Conservation (phyloP, 2,329 filamentous ascomycete species). For the Phialocephala subalpina region DNA sequence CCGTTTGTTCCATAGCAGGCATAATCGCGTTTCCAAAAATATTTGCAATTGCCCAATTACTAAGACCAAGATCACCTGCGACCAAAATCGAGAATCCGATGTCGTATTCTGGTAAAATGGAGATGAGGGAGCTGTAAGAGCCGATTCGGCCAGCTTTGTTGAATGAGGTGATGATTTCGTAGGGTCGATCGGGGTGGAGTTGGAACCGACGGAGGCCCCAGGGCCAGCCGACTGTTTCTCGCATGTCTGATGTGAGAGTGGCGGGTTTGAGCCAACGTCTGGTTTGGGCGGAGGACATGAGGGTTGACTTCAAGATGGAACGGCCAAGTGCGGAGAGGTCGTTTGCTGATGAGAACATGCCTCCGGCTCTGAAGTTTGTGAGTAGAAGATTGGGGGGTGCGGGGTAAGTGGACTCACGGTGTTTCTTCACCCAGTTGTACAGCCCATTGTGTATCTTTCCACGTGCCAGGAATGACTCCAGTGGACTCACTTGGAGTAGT, state of each 20-base stretch:
- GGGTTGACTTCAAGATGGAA: constrained; percentile 35
- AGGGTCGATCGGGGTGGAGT: constrained; percentile 10
- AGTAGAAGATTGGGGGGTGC: background rate
- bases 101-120: constrained; percentile 16
- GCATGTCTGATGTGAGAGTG: constrained; percentile 33
- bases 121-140: constrained; percentile 7
- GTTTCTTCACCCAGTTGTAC: constrained; percentile 9
- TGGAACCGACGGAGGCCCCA: constrained; percentile 39
- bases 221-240: constrained; percentile 36
- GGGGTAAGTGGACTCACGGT: constrained; percentile 11
- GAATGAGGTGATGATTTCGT: constrained; percentile 20
- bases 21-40: background rate
- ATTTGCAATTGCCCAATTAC: background rate
- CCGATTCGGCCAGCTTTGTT: constrained; percentile 20
- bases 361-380: background rate
- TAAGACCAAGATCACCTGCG: background rate
- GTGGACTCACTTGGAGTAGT: constrained; percentile 4
- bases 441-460: constrained; percentile 9
- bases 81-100: constrained; percentile 17
- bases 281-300: constrained; percentile 33
- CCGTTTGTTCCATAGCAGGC: constrained; percentile 13
- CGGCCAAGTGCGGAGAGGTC: constrained; percentile 36
- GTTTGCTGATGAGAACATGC: constrained; percentile 6
- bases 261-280: constrained; percentile 38
- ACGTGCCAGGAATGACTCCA: constrained; percentile 12